Base-by-base conservation (phyloP, 75 land plant species). In the Picea sitchensis region DNA sequence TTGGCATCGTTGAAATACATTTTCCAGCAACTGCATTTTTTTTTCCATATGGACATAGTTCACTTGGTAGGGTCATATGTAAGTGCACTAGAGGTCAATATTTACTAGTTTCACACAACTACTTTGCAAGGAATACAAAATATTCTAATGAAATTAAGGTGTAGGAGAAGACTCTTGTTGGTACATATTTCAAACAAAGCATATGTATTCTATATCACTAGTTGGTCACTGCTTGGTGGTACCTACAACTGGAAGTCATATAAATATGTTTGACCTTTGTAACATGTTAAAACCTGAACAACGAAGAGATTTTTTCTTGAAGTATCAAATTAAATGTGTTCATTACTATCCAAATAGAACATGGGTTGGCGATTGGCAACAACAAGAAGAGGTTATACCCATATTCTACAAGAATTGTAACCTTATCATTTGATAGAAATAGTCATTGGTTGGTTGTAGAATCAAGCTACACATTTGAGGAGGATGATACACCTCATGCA, bases 381-480 rank as follows among this genome's bases (percentile, higher is more conserved):
- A 98, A 98, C 83, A 98, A 98, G 90, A 98, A 98, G 85, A 86
- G 99, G 78, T 79, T 98, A 14, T 98, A 95, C 81, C 99, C 95
- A 26, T 26, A 26, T 26, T 26, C 26, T 26, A 26, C 0, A 26
- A 26, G 26, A 0, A 26, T 26, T 26, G 26, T 0, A 26, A 0
- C 26, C 26, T 26, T 26, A 26, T 26, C 26, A 26, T 26, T 26
- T 26, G 26, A 26, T 26, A 26, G 0, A 26, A 0, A 26, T 26
- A 0, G 26, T 26, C 26, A 26, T 26, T 26, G 26, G 26, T 26
- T 26, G 26, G 26, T 26, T 26, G 26, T 26, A 26, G 26, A 26
- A 26, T 26, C 26, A 26, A 26, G 26, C 26, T 26, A 26, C 26
- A 26, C 26, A 26, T 26, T 26, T 26, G 26, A 26, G 26, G 26